Evolutionary conservation across 2,329 filamentous ascomycete species (phyloP).

Genomic region (Sporothrix dimorphospora): DNA sequence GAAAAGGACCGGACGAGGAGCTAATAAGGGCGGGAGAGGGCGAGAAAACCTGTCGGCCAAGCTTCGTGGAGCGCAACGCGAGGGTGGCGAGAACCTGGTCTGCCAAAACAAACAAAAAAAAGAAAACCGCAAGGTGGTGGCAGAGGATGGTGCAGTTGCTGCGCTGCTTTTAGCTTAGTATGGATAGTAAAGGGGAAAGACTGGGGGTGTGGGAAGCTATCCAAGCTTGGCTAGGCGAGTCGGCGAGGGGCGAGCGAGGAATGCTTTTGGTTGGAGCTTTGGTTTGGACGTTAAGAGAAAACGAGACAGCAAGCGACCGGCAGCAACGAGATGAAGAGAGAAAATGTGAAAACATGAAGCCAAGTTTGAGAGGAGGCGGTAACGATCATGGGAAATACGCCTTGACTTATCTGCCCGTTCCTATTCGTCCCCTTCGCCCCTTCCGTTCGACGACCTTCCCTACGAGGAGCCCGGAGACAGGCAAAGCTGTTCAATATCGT

Average conservation of each 20-base stretch:
- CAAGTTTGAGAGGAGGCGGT: not conserved
- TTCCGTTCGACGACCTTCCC: not conserved
- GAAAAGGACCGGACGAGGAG: constrained; percentile 20
- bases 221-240: constrained; percentile 27
- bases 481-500: not conserved
- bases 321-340: not conserved
- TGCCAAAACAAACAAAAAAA: constrained; percentile 21
- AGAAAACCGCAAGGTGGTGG: constrained; percentile 4
- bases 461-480: too few relatives aligned
- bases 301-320: not conserved
- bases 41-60: constrained; percentile 19
- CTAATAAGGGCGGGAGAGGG: constrained; percentile 24
- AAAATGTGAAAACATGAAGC: not conserved
- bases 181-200: constrained; percentile 24
- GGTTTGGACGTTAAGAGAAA: constrained; percentile 4
- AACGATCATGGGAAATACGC: not conserved
- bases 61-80: constrained; percentile 20
- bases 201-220: constrained; percentile 27
- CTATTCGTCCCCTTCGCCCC: not conserved
- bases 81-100: constrained; percentile 27
- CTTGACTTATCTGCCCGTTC: not conserved
- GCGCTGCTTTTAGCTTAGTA: constrained; percentile 29
- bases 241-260: constrained; percentile 16
- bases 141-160: constrained; percentile 13
- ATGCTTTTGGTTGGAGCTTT: constrained; percentile 18